phyloP scores from a whole-genome alignment of 352 stramenopile genomes.

The Phytophthora podocarpi region DNA sequence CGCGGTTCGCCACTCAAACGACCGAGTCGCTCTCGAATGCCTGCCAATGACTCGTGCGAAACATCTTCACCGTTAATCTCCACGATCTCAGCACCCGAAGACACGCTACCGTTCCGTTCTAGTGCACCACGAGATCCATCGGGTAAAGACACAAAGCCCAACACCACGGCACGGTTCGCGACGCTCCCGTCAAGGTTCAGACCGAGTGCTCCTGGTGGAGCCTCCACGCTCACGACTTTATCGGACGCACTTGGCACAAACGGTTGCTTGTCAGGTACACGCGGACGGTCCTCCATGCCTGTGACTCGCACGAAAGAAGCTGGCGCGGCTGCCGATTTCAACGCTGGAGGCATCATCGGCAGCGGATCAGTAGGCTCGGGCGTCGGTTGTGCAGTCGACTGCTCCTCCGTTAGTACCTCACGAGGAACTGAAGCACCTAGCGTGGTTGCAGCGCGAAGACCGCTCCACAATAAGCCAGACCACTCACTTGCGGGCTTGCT shows the following conservation, averaged over 20 bases:
- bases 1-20: constrained; percentile 37
- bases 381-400: too few relatives aligned
- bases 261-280: constrained; percentile 1
- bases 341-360: background rate
- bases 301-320: constrained; percentile 36
- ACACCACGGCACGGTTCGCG: constrained; percentile 47
- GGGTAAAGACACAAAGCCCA: constrained; percentile 63
- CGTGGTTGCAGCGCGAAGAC: constrained; percentile 14
- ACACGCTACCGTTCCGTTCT: constrained; percentile 48
- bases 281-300: constrained; percentile 22
- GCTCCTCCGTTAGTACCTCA: background rate
- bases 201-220: constrained; percentile 56
- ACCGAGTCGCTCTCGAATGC: constrained; percentile 50
- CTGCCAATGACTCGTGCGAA: constrained; percentile 39
- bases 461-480: constrained; percentile 14
- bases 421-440: constrained; percentile 1
- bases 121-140: constrained; percentile 54
- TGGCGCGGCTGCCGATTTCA: background rate
- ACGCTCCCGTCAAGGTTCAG: constrained; percentile 54
- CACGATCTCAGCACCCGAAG: constrained; percentile 52
- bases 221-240: constrained; percentile 50
- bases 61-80: constrained; percentile 73
- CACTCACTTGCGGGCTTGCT: constrained; percentile 15
- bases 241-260: constrained; percentile 19
- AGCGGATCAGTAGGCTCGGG: background rate